Conservation (phyloP, 2,329 filamentous ascomycete species). For the Colletotrichum caudatum region DNA sequence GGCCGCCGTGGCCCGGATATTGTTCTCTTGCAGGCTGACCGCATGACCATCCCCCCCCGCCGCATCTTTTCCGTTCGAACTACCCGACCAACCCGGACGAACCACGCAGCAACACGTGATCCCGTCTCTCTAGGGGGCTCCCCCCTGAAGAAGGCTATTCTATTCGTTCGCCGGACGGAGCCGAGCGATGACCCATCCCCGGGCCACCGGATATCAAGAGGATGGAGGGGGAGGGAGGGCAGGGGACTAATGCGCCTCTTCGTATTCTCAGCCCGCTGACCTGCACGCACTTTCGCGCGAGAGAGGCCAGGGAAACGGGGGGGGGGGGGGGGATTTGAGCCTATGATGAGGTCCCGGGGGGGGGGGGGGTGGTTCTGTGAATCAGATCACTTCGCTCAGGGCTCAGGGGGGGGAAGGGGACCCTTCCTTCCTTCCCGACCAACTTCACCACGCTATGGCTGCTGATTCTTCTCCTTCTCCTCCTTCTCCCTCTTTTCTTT, state of each 20-base stretch:
- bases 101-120: background rate
- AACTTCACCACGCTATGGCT: background rate
- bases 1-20: background rate
- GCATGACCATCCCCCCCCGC: background rate
- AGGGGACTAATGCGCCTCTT: slow-evolving; percentile 11
- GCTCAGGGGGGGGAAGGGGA: too few relatives aligned
- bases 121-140: background rate
- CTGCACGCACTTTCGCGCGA: slow-evolving; percentile 1
- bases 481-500: background rate
- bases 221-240: background rate
- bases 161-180: background rate
- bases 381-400: too few relatives aligned
- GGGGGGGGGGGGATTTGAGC: too few relatives aligned
- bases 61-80: background rate
- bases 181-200: background rate
- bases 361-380: too few relatives aligned
- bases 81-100: background rate
- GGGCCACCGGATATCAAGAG: background rate
- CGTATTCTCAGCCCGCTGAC: slow-evolving; percentile 10
- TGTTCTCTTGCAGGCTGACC: slow-evolving; percentile 20
- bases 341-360: too few relatives aligned
- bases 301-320: background rate
- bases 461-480: too few relatives aligned
- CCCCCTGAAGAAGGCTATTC: background rate
- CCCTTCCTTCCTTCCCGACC: background rate